A percentile compares a stretch with the other conserved stretches of the same genome.
phyloP scores from a whole-genome alignment of 2,329 filamentous ascomycete species.

The Ceratocystis alfenasii region DNA sequence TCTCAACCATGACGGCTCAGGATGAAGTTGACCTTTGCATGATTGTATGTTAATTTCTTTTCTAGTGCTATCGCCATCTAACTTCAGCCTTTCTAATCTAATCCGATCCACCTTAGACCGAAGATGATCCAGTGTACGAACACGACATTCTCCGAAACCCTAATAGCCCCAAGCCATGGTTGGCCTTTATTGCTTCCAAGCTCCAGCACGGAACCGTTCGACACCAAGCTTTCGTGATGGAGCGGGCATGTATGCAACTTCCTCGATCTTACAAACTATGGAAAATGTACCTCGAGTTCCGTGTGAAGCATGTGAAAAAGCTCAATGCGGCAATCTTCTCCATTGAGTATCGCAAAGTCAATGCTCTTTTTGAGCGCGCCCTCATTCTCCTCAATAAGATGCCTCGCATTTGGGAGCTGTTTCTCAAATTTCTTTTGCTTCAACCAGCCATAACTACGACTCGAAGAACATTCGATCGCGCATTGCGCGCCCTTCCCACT shows the following conservation, averaged over 20 bases:
- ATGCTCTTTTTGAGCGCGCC: constrained; percentile 83
- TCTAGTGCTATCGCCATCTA: not conserved
- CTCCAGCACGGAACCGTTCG: constrained; percentile 68
- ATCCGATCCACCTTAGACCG: constrained; percentile 40
- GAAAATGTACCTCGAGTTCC: constrained; percentile 89
- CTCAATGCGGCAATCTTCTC: constrained; percentile 72
- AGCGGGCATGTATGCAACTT: constrained; percentile 78
- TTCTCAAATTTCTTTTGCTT: constrained; percentile 75
- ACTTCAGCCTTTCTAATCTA: not conserved
- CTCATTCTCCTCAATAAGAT: constrained; percentile 95
- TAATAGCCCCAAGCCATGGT: constrained; percentile 83
- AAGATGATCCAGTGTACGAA: constrained; percentile 91
- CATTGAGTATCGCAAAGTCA: constrained; percentile 82
- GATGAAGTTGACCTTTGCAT: constrained; percentile 34
- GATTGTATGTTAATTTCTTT: constrained; percentile 32
- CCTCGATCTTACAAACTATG: constrained; percentile 96
- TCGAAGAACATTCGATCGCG: constrained; percentile 79
- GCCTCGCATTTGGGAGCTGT: constrained; percentile 98
- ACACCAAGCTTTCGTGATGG: constrained; percentile 78
- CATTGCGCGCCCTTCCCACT: constrained; percentile 78
- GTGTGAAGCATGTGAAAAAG: constrained; percentile 66
- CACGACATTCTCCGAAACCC: constrained; percentile 83
- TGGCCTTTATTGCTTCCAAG: constrained; percentile 89
- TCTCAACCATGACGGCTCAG: constrained; percentile 1
- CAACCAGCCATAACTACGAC: constrained; percentile 87